Base-by-base conservation (phyloP, 2,329 filamentous ascomycete genomes). In the Nemania sp. region DNA sequence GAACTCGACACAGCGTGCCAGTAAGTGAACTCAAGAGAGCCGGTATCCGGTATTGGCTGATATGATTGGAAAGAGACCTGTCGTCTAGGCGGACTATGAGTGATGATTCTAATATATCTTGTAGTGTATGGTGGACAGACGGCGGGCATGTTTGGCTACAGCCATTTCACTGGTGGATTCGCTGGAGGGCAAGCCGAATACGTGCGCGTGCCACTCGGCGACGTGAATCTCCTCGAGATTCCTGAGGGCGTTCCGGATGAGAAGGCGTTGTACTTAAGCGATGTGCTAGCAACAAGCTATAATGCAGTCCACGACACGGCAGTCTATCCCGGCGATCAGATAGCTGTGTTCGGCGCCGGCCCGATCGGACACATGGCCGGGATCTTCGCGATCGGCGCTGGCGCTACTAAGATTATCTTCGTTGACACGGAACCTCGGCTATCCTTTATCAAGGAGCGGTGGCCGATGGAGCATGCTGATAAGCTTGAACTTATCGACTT, bases 141-240 rank as follows among this genome's bases (percentile, higher is more conserved):
- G 3, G 86, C 92, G 0, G 93, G 89, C 20, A 89, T 92, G 71
- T 92, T 92, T 74, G 90, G 90, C 1, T 92, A 92, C 75, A 89
- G 88, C 2, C 90, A 93, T 76, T 93, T 97, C 76, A 94, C 92
- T 0, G 93, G 93, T 6, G 94, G 94, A 0, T 97, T 95, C 76
- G 93, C 93, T 0, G 93, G 94, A 56, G 93, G 93, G 0, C 94
- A 97, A 79, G 92, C 93, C 3, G 94, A 97, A 80, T 97, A 93
- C 75, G 90, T 94, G 0, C 88, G 93, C 7, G 93, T 97, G 7
- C 93, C 94, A 0, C 87, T 90, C 32, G 93, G 89, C 29, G 92
- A 96, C 73, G 89, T 93, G 67, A 97, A 97, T 76, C 83, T 97
- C 24, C 84, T 97, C 13, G 89, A 90, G 74, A 88, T 97, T 5